These are phyloP conservation scores for Neovahlkampfia damariscottae DNA, from an alignment of 78 protist species.

Conservation along the genomic window DNA sequence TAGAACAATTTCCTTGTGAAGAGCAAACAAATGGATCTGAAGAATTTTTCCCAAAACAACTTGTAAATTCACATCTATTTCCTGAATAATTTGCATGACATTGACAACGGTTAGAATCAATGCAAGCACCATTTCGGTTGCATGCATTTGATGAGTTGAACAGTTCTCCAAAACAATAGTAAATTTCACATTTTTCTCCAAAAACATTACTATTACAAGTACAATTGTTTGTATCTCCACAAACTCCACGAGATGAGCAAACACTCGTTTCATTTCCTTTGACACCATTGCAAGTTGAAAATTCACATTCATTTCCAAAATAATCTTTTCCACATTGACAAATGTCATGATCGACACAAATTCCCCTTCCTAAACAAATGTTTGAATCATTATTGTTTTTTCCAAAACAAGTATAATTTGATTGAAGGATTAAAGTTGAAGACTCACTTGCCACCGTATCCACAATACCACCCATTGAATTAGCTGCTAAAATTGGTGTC, in stretches of 20 bases:
- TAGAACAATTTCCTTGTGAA: not conserved
- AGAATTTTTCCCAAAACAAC: not conserved
- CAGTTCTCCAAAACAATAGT: not conserved
- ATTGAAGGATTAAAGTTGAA: too few relatives aligned
- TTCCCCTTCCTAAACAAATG: not conserved
- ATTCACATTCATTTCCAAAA: not conserved
- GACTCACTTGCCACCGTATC: too few relatives aligned
- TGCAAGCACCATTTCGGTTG: not conserved
- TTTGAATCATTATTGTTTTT: not conserved
- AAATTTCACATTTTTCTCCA: not conserved
- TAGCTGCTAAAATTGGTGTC: too few relatives aligned
- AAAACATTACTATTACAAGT: not conserved
- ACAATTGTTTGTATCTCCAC: not conserved
- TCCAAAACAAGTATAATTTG: constrained; percentile 1
- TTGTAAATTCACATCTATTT: not conserved
- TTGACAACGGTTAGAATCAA: not conserved
- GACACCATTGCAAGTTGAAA: not conserved
- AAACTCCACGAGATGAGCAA: not conserved
- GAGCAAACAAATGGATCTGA: not conserved
- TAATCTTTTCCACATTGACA: not conserved
- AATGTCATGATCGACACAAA: not conserved
- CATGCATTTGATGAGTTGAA: not conserved
- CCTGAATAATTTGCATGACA: not conserved
- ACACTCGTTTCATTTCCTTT: not conserved
- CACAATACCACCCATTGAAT: too few relatives aligned